Base-by-base conservation (phyloP, 2,329 filamentous ascomycete species). In the Trichoderma cornu-damae region DNA sequence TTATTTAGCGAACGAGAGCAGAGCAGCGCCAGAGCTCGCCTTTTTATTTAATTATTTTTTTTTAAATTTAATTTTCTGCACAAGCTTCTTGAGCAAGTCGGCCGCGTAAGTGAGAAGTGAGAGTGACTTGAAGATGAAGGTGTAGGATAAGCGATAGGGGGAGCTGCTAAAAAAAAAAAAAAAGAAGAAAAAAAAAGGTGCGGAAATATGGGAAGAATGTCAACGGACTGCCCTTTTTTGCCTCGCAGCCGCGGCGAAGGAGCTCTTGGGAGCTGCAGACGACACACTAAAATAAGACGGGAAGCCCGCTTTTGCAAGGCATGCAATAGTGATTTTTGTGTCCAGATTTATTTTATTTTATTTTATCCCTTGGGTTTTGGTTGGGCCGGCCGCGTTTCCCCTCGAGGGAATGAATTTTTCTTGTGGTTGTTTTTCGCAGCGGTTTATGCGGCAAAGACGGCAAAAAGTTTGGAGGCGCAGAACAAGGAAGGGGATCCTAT, bases 141-240 rank as follows among this genome's bases (percentile, higher is more conserved):
- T 37, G 49, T 37, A 44, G 35, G 50, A 53, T 54, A 54, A 44
- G 50, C 38, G 40, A 24, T 14, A 43, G 28, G 14, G n/a, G 38
- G 35, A 14, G 9, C 32, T n/a, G n/a, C n/a, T n/a, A n/a, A n/a
- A n/a, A n/a, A n/a, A n/a, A n/a, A n/a, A n/a, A n/a, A n/a, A n/a
- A n/a, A n/a, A n/a, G n/a, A n/a, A n/a, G n/a, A n/a, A n/a, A n/a
- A n/a, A n/a, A 50, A 26, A 12, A 35, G 18, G 6, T 4, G 22
- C 30, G 24, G n/a, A 30, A 26, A 20, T 20, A 22, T 40, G 49
- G 35, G 32, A 28, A 46, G 30, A 54, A 55, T 28, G 42, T 26
- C 50, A 35, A 44, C 28, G 18, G 38, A n/a, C 28, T 44, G 37
- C 51, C 22, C 50, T 53, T 38, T 47, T n/a, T n/a, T n/a, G n/a